Percentiles rank a stretch among this genome's conserved stretches.
These are phyloP conservation scores for Leptosphaerulina australis DNA, from an alignment of 2,329 filamentous ascomycete species.

Conservation along the genomic window DNA sequence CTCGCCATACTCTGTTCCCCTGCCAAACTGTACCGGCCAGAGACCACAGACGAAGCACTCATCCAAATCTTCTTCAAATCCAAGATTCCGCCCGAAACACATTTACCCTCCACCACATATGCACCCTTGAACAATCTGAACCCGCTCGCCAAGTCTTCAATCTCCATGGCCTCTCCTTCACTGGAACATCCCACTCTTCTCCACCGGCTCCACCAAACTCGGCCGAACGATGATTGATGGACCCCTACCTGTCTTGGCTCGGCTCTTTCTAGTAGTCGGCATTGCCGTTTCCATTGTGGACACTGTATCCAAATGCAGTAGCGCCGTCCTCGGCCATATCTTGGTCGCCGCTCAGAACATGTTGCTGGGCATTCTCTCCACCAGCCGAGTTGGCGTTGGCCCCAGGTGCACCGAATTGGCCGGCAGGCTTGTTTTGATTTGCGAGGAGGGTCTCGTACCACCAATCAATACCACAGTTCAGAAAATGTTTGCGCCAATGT, in stretches of 20 bases:
- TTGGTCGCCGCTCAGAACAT: slow-evolving; percentile 52
- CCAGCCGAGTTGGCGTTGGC: slow-evolving; percentile 44
- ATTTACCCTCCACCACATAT: background rate
- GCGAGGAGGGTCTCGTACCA: slow-evolving; percentile 77
- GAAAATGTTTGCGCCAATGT: slow-evolving; percentile 51
- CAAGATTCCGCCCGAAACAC: background rate
- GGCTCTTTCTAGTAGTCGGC: slow-evolving; percentile 46
- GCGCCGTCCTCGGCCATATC: slow-evolving; percentile 52
- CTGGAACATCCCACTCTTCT: no score
- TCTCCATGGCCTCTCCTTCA: background rate
- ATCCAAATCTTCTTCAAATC: slow-evolving; percentile 8
- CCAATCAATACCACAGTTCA: slow-evolving; percentile 59
- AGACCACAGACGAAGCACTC: slow-evolving; percentile 1
- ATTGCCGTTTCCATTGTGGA: slow-evolving; percentile 50
- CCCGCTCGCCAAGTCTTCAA: background rate
- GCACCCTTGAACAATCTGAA: slow-evolving; percentile 4
- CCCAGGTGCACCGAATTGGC: slow-evolving; percentile 45
- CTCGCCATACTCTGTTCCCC: slow-evolving; percentile 8
- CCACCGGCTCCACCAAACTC: background rate
- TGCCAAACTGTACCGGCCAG: background rate
- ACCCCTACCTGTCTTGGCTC: slow-evolving; percentile 7
- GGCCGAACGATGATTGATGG: slow-evolving; percentile 14
- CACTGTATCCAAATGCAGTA: slow-evolving; percentile 51
- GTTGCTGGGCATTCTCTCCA: slow-evolving; percentile 49
- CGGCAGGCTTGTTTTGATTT: slow-evolving; percentile 64